Evolutionary conservation across 805 yeast species (phyloP), one percentile per base, ranked within the genome.

Genomic region (Saturnispora besseyi): DNA sequence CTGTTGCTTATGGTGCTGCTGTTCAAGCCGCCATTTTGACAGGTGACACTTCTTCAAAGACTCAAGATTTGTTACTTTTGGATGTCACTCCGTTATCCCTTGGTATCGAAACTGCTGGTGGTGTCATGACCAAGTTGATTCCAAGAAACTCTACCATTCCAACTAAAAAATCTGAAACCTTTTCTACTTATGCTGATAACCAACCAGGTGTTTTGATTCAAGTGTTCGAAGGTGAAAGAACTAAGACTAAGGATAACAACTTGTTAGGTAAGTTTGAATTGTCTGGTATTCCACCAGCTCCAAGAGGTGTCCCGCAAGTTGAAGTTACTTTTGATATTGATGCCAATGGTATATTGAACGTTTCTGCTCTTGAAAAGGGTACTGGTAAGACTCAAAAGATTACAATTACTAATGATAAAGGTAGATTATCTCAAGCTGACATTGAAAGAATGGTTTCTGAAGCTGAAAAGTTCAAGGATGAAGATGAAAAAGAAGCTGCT

Each of bases 101-200:
- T 63, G 98, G 98, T 82, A 89, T 90, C 73, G 97, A 90, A 78
- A 90, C 96, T 60, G 96, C 96, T 65, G 97, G 98, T 79, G 97
- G 97, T 82, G 90, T 89, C 74, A 89, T 90, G 96, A 90, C 96
- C 71, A 87, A 87, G 76, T 82, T 90, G 75, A 90, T 91, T 65
- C 96, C 96, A 77, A 86, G 99, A 81, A 91, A 91, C 86, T 84
- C 96, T 51, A 88, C 96, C 55, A 88, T 90, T 62, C 98, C 98
- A 73, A 87, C 96, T 72, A 89, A 89, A 82, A 90, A 90, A 78
- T 87, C 96, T 40, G 96, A 89, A 78, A 82, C 86, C 58, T 90
- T 90, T 85, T 87, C 96, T 56, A 90, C 98, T 58, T 87, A 87
- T 69, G 91, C 96, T 62, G 97, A 90, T 74, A 89, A 90, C 82